phyloP scores from a whole-genome alignment of 345 rosid species.

The Clarkia xantiana region DNA sequence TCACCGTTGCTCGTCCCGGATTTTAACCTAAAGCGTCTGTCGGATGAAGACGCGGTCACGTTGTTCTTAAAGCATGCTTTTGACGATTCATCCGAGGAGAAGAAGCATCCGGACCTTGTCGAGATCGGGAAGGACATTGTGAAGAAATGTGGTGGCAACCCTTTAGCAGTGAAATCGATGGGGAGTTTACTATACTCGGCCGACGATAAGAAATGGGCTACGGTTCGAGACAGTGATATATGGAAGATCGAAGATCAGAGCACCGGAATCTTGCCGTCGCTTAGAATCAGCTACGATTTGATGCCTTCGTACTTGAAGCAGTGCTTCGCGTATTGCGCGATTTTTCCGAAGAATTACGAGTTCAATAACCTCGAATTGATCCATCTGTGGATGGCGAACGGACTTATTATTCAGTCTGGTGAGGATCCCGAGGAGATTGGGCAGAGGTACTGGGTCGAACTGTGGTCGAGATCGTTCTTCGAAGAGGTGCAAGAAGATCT shows the following conservation, averaged over 20 bases:
- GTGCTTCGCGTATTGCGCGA: conserved; percentile 26
- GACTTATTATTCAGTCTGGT: conserved; percentile 3
- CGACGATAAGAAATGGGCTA: conserved; percentile 6
- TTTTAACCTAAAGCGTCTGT: conserved; percentile 6
- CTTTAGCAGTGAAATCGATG: conserved; percentile 11
- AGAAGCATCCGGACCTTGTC: not conserved
- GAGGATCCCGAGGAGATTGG: conserved; percentile 11
- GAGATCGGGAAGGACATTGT: conserved; percentile 15
- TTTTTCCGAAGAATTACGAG: conserved; percentile 16
- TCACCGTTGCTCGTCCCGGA: not conserved
- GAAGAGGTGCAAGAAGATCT: not conserved
- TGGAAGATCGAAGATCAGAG: conserved; percentile 12
- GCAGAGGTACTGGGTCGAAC: conserved; percentile 8
- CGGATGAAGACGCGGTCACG: conserved; percentile 8
- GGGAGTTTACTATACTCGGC: conserved; percentile 7
- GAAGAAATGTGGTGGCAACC: conserved; percentile 18
- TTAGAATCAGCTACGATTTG: conserved; percentile 19
- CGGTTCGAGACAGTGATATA: conserved; percentile 10
- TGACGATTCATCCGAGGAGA: conserved; percentile 1
- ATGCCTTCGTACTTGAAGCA: conserved; percentile 25
- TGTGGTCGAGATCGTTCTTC: conserved; percentile 20
- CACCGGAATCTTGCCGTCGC: conserved; percentile 9
- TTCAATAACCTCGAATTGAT: conserved; percentile 9
- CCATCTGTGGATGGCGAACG: conserved; percentile 9
- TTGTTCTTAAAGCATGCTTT: conserved; percentile 18